phyloP scores from a whole-genome alignment of 1,284 basidiomycete genomes.

The Irpex lacteus region DNA sequence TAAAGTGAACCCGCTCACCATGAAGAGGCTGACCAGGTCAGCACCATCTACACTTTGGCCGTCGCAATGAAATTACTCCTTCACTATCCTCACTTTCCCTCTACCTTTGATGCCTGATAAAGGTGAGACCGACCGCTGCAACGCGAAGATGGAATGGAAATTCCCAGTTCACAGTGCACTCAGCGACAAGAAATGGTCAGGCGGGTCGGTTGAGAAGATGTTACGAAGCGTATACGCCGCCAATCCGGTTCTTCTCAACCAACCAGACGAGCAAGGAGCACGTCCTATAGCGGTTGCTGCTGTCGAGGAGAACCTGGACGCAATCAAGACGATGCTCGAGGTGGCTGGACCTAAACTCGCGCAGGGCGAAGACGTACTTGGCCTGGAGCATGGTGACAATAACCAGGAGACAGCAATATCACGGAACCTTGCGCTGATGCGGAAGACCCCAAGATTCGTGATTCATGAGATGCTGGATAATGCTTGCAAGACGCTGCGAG shows the following conservation, averaged over 20 bases:
- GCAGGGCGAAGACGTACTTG: constrained; percentile 10
- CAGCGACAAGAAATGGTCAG: constrained; percentile 4
- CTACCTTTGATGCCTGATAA: not conserved
- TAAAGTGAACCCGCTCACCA: not conserved
- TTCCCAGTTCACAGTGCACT: constrained; percentile 10
- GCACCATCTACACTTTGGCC: not conserved
- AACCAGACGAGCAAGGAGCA: constrained; percentile 6
- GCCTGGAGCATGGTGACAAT: constrained; percentile 6
- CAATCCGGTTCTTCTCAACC: constrained; percentile 7
- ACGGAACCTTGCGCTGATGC: constrained; percentile 8
- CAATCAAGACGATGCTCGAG: constrained; percentile 8
- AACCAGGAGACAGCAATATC: constrained; percentile 8
- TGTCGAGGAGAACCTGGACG: constrained; percentile 3
- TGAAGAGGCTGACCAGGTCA: not conserved
- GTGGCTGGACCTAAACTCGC: constrained; percentile 6
- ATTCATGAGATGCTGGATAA: constrained; percentile 10
- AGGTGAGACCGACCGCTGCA: not conserved
- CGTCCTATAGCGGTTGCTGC: constrained; percentile 8
- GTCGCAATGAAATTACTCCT: not conserved
- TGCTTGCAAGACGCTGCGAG: constrained; percentile 1
- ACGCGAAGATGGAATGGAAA: constrained; percentile 1
- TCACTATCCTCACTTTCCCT: not conserved
- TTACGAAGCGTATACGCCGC: not conserved
- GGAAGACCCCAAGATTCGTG: constrained; percentile 8
- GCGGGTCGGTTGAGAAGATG: not conserved